Percentiles rank a stretch among this genome's conserved stretches.
Conservation (phyloP, 2,329 filamentous ascomycete species). For the Neoscytalidium dimidiatum region DNA sequence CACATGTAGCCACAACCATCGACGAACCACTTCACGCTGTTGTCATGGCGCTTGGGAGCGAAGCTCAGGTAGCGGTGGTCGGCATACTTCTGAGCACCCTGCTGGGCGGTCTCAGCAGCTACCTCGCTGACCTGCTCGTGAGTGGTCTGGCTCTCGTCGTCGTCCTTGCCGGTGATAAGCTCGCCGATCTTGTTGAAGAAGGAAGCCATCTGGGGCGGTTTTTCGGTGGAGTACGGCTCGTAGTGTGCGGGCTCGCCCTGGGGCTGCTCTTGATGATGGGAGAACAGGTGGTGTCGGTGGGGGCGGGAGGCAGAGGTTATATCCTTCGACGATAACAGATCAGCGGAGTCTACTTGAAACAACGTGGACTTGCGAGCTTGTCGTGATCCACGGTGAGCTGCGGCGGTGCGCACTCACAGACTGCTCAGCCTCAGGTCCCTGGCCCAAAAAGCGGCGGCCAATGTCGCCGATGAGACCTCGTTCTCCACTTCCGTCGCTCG, state of each 20-base stretch:
- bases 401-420: constrained; percentile 17
- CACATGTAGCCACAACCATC: constrained; percentile 84
- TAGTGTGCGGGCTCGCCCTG: constrained; percentile 20
- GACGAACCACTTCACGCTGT: constrained; percentile 83
- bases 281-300: background rate
- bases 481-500: constrained; percentile 43
- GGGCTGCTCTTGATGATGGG: constrained; percentile 1
- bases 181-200: constrained; percentile 59
- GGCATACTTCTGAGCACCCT: constrained; percentile 41
- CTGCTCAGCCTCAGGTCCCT: constrained; percentile 22
- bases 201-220: constrained; percentile 38
- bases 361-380: background rate
- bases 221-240: constrained; percentile 22
- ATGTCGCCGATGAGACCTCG: constrained; percentile 56
- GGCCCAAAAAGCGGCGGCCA: constrained; percentile 47
- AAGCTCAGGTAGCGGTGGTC: constrained; percentile 64
- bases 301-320: background rate
- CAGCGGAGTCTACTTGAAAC: constrained; percentile 14
- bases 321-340: constrained; percentile 8
- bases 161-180: constrained; percentile 2
- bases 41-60: constrained; percentile 69
- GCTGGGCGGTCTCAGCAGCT: constrained; percentile 30
- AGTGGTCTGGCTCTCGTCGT: background rate
- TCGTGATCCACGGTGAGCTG: constrained; percentile 10
- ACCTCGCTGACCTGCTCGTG: constrained; percentile 1